Evolutionary conservation across 164 flowering plant species (phyloP), one percentile per base, ranked within the genome.

Genomic region (Liquidambar formosana): DNA sequence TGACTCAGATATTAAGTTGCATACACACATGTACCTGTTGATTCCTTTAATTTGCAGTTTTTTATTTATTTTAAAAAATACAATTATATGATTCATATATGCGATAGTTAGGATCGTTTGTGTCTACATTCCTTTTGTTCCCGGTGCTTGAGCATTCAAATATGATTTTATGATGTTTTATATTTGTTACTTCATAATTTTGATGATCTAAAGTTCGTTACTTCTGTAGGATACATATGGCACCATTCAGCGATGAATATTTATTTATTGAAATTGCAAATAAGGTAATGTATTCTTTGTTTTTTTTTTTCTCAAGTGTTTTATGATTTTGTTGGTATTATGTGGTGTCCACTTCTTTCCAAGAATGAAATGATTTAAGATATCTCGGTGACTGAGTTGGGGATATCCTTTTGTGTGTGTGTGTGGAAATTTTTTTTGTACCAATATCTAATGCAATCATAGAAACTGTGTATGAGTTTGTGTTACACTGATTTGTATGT

Each of bases 241-340:
- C 99, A 23, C 99, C 97, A 77, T 95, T 95, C 88, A 91, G 94
- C 56, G 99, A 93, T 81, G 99, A 95, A 77, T 91, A 83, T 79
- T 75, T 95, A 43, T 95, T 67, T 79, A 85, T 93, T 71, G 99
- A 95, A 85, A 79, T 95, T 79, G 97, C 99, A 54, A 93, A 91
- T 75, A 95, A 95, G 97, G 99, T 93, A n/a, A 81, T 67, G 73
- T 56, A 60, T n/a, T n/a, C n/a, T n/a, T n/a, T n/a, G n/a, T n/a
- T n/a, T 49, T 51, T 59, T 21, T 49, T 73, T 28, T 54, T 33
- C 48, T 52, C 22, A 16, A 27, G 22, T 48, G 13, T n/a, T 19
- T 21, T 19, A 13, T 48, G 21, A 4, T 16, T 52, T 51, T 27
- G 5, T 47, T 41, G 14, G 28, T 21, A 49, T 63, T n/a, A 38